These are phyloP conservation scores for Xylaria sp. DNA, from an alignment of 2,329 filamentous ascomycete species.

Conservation along the genomic window DNA sequence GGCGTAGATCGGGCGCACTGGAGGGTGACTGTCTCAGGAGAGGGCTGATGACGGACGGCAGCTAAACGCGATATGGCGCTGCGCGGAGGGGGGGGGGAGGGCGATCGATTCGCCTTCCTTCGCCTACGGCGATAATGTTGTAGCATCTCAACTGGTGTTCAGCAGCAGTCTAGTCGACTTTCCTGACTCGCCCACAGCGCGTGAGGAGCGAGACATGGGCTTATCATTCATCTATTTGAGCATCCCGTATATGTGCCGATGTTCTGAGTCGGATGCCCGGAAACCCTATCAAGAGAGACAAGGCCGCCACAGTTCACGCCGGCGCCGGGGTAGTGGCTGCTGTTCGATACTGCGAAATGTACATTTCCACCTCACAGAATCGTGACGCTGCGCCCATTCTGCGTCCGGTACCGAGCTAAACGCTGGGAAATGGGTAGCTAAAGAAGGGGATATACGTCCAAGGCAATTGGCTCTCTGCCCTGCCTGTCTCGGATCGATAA, in stretches of 20 bases:
- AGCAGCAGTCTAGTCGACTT: neutral
- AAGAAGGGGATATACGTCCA: neutral
- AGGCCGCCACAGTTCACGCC: slow-evolving; percentile 22
- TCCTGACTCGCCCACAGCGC: neutral
- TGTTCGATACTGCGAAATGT: slow-evolving; percentile 22
- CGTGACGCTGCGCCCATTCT: neutral
- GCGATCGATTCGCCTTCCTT: neutral
- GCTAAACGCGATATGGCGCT: slow-evolving; percentile 7
- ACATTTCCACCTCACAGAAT: slow-evolving; percentile 24
- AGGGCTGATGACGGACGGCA: neutral
- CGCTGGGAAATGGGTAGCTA: neutral
- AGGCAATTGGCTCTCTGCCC: slow-evolving; percentile 4
- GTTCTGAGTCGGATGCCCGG: slow-evolving; percentile 12
- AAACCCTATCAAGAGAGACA: slow-evolving; percentile 31
- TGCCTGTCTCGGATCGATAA: neutral
- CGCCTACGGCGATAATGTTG: neutral
- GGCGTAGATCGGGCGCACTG: neutral
- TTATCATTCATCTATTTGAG: slow-evolving; percentile 16
- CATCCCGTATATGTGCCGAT: slow-evolving; percentile 1
- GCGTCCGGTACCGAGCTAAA: neutral
- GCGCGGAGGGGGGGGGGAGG: no score
- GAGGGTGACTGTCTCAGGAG: slow-evolving; percentile 1
- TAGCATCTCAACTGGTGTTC: slow-evolving; percentile 5
- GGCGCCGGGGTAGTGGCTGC: slow-evolving; percentile 19
- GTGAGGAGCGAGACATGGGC: slow-evolving; percentile 15